Conservation (phyloP, 495 filamentous ascomycete species). For the Xylaria grammica region DNA sequence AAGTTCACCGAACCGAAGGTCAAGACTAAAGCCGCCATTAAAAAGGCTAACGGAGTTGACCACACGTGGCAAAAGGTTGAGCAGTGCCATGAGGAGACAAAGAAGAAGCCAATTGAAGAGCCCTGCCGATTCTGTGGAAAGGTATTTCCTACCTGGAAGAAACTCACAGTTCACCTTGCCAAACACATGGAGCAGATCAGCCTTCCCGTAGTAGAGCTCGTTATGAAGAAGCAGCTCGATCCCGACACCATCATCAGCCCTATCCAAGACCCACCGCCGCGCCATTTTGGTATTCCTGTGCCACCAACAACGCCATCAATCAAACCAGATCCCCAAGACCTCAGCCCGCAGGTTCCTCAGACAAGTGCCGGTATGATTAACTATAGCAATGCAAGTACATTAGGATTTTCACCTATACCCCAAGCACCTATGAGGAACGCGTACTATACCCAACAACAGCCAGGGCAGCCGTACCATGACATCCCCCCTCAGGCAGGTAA, state of each 20-base stretch:
- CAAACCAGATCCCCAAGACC: conserved; percentile 38
- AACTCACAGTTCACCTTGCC: conserved; percentile 91
- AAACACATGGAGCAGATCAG: conserved; percentile 96
- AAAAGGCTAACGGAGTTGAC: conserved; percentile 60
- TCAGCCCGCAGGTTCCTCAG: conserved; percentile 23
- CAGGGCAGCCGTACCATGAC: conserved; percentile 23
- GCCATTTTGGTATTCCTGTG: conserved; percentile 37
- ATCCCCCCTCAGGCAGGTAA: conserved; percentile 24
- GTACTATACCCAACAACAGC: conserved; percentile 28
- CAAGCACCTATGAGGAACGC: conserved; percentile 25
- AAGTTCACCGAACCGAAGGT: conserved; percentile 81
- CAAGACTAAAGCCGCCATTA: conserved; percentile 63
- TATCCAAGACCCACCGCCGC: conserved; percentile 58
- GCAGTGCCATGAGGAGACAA: conserved; percentile 73
- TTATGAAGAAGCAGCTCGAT: conserved; percentile 62
- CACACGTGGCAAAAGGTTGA: conserved; percentile 80
- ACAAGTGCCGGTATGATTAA: conserved; percentile 24
- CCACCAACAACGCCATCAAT: conserved; percentile 38
- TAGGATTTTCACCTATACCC: conserved; percentile 20
- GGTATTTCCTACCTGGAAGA: conserved; percentile 85
- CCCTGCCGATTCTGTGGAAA: conserved; percentile 91
- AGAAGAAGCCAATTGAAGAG: conserved; percentile 71
- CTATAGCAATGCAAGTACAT: conserved; percentile 19
- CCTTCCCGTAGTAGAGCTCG: conserved; percentile 80
- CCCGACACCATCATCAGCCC: conserved; percentile 68